Evolutionary conservation across 768 basidiomycete genomes (phyloP).

Genomic region (Russula lepida): DNA sequence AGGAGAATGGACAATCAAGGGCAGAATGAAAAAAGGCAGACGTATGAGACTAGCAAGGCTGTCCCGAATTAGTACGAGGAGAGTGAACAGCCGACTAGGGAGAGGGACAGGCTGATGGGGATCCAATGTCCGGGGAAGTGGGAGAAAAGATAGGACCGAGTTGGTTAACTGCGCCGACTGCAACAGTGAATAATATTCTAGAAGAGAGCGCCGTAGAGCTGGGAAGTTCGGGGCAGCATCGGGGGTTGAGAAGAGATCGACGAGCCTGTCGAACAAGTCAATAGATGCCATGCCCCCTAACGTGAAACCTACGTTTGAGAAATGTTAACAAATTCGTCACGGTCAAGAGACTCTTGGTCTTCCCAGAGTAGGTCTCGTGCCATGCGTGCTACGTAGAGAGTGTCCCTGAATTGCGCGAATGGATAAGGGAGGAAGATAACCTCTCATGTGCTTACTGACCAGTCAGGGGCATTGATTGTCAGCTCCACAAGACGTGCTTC

Average conservation of each 20-base stretch:
- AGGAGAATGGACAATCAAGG: conserved; percentile 75
- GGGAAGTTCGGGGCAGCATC: conserved; percentile 52
- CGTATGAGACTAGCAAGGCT: conserved; percentile 59
- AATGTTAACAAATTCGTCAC: conserved; percentile 74
- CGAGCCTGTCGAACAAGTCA: conserved; percentile 45
- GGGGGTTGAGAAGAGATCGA: conserved; percentile 76
- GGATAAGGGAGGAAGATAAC: not conserved
- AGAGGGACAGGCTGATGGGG: conserved; percentile 63
- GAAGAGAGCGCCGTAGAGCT: conserved; percentile 57
- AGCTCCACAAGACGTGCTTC: conserved; percentile 61
- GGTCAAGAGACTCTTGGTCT: conserved; percentile 61
- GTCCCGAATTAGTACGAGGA: conserved; percentile 71
- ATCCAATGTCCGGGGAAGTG: conserved; percentile 77
- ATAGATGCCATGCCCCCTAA: not conserved
- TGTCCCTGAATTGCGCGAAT: conserved; percentile 55
- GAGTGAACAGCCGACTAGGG: conserved; percentile 76
- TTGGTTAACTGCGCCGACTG: conserved; percentile 78
- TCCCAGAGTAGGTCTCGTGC: conserved; percentile 92
- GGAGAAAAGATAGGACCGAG: conserved; percentile 72
- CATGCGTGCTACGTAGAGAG: conserved; percentile 84
- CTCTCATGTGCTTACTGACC: conserved; percentile 43
- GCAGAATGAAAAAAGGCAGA: conserved; percentile 85
- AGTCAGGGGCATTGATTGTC: conserved; percentile 90
- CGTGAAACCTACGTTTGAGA: conserved; percentile 74
- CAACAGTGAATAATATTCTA: conserved; percentile 84